Conservation (phyloP, 495 filamentous ascomycete species). For the Aspergillus ostianus region DNA sequence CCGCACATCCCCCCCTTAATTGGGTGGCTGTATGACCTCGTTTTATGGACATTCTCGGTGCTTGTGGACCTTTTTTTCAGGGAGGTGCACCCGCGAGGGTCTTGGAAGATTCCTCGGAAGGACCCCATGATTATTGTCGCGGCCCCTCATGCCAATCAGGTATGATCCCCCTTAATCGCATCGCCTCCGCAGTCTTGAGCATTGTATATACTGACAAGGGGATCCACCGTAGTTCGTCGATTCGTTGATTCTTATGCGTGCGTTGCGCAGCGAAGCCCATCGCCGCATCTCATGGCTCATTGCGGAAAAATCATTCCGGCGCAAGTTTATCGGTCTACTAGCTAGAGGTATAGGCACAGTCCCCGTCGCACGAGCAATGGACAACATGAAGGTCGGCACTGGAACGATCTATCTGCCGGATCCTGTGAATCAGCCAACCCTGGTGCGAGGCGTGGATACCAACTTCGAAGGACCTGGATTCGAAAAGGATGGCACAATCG, state of each 20-base stretch:
- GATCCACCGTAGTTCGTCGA: conserved; percentile 73
- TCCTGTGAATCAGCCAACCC: conserved; percentile 76
- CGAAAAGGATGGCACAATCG: conserved; percentile 77
- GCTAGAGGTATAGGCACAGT: conserved; percentile 80
- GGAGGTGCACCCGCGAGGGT: conserved; percentile 90
- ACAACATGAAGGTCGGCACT: conserved; percentile 73
- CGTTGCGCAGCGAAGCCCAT: conserved; percentile 77
- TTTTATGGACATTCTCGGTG: conserved; percentile 80
- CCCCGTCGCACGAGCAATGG: conserved; percentile 85
- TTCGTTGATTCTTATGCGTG: conserved; percentile 88
- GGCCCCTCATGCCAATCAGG: conserved; percentile 98
- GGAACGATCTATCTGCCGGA: conserved; percentile 92
- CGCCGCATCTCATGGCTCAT: conserved; percentile 90
- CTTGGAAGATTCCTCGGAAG: conserved; percentile 85
- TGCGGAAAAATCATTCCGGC: conserved; percentile 87
- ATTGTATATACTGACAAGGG: conserved; percentile 9
- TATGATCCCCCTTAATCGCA: conserved; percentile 31
- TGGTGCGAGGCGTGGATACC: conserved; percentile 81
- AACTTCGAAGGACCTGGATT: conserved; percentile 74
- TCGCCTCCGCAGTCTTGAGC: background rate
- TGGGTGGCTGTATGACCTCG: conserved; percentile 75
- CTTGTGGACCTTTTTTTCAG: conserved; percentile 95
- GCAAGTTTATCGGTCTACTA: conserved; percentile 80
- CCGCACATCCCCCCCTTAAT: conserved; percentile 41
- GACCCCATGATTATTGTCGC: conserved; percentile 95